These are phyloP conservation scores for Aspergillus pseudonomiae DNA, from an alignment of 2,329 filamentous ascomycete species.

Conservation along the genomic window DNA sequence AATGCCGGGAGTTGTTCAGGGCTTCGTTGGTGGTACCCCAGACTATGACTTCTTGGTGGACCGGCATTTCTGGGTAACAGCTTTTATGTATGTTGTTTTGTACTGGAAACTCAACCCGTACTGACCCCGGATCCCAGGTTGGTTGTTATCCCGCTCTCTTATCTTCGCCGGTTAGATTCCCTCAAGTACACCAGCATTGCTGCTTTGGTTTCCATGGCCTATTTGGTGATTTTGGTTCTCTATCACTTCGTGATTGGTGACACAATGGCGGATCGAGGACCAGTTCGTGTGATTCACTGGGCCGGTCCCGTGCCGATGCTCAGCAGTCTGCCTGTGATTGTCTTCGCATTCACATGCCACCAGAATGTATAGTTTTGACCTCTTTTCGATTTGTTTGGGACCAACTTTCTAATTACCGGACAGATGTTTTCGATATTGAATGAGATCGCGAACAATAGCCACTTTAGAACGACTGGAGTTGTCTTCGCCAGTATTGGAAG, in stretches of 20 bases:
- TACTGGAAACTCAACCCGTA: conserved; percentile 19
- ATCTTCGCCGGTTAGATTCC: conserved; percentile 86
- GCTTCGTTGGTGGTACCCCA: conserved; percentile 69
- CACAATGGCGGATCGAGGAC: conserved; percentile 70
- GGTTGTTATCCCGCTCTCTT: conserved; percentile 90
- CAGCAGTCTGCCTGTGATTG: conserved; percentile 88
- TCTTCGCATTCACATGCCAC: conserved; percentile 99
- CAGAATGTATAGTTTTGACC: conserved; percentile 72
- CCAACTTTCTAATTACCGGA: conserved; percentile 4
- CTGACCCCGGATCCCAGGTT: conserved; percentile 56
- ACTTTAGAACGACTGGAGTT: conserved; percentile 75
- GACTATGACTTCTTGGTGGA: conserved; percentile 77
- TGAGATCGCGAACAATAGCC: conserved; percentile 84
- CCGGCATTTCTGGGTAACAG: conserved; percentile 95
- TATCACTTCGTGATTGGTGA: conserved; percentile 86
- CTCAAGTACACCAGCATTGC: conserved; percentile 96
- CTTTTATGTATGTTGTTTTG: conserved; percentile 71
- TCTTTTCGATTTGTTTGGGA: not conserved
- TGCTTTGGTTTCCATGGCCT: conserved; percentile 89
- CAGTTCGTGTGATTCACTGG: conserved; percentile 77
- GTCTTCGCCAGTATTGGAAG: conserved; percentile 83
- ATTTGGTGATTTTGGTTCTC: conserved; percentile 88
- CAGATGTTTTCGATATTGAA: conserved; percentile 99
- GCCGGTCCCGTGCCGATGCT: conserved; percentile 76
- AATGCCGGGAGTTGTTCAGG: conserved; percentile 90